These are phyloP conservation scores for Pythium brachiatum DNA, from an alignment of 352 stramenopile genomes.

Conservation along the genomic window DNA sequence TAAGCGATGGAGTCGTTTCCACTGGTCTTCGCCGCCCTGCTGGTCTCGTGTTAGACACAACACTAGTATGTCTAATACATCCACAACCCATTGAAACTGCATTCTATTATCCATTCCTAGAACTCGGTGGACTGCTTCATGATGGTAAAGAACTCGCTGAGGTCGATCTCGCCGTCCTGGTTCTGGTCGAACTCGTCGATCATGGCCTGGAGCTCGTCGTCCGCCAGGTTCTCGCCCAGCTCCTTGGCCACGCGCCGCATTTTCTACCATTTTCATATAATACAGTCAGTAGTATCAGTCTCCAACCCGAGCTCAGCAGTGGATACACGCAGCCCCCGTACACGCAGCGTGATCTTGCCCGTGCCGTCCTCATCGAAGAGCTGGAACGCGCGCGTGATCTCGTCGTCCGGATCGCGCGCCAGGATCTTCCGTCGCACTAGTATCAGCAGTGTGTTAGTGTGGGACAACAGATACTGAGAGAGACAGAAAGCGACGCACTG, in stretches of 20 bases:
- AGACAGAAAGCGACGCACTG: conserved; percentile 42
- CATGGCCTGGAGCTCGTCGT: conserved; percentile 93
- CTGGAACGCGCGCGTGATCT: conserved; percentile 92
- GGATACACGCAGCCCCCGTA: conserved; percentile 20
- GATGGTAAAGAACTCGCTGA: conserved; percentile 89
- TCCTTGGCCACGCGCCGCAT: conserved; percentile 91
- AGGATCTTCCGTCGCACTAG: conserved; percentile 80
- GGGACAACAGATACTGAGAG: not conserved
- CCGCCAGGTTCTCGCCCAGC: conserved; percentile 90
- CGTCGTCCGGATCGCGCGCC: conserved; percentile 87
- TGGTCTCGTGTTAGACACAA: conserved; percentile 1
- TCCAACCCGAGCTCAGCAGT: too few species aligned
- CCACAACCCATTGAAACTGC: not conserved
- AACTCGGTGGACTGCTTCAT: conserved; percentile 87
- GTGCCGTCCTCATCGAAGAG: conserved; percentile 93
- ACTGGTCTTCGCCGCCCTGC: not conserved
- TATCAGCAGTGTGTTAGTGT: too few species aligned
- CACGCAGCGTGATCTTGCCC: conserved; percentile 84
- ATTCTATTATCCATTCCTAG: conserved; percentile 19
- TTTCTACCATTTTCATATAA: conserved; percentile 81
- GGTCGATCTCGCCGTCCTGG: conserved; percentile 90
- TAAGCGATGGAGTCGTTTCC: conserved; percentile 32
- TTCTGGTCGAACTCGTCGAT: conserved; percentile 95
- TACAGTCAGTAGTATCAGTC: conserved; percentile 15
- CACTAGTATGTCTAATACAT: not conserved